These are phyloP conservation scores for barley (Hordeum vulgare) DNA, from an alignment of 176 grass and related monocot genomes.

Conservation along the genomic window MorexV3_pseudomolecules_assembly NC_058522.1:98985465-98985964, in stretches of 20 bases:
- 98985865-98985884: neutral
- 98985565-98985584: conserved; percentile 88
- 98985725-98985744: neutral
- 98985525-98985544: conserved; percentile 30
- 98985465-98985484: neutral
- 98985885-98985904: neutral
- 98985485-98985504: neutral
- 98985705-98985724: neutral
- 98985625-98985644: conserved; percentile 73
- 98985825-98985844: conserved; percentile 91
- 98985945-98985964: conserved; percentile 93
- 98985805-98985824: conserved; percentile 99
- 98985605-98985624: conserved; percentile 89
- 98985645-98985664: conserved; percentile 58
- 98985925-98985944: conserved; percentile 53
- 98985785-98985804: conserved; percentile 99
- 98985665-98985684: conserved; percentile 74
- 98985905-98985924: conserved; percentile 16
- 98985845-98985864: conserved; percentile 86
- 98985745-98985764: conserved; percentile 41
- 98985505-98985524: neutral
- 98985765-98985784: conserved; percentile 97
- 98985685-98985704: conserved; percentile 19
- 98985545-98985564: conserved; percentile 51
- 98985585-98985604: conserved; percentile 86